Evolutionary conservation across 345 rosid genomes (phyloP), one percentile per base, ranked within the genome.

Genomic region (Eucalyptus pumila): DNA sequence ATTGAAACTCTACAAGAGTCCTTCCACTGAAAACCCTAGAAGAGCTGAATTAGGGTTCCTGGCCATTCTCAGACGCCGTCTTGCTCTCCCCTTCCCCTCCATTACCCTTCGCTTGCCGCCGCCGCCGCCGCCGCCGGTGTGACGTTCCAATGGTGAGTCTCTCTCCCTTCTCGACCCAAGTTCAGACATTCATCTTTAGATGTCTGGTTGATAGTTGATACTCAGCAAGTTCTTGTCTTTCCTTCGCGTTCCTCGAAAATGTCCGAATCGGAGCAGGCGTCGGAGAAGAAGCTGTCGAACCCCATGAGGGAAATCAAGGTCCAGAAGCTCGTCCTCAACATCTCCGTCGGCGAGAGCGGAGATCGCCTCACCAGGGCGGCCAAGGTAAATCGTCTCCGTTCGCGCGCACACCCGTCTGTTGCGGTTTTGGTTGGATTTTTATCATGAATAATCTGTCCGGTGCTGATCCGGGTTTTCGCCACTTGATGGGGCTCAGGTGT

Each of bases 251-350:
- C 52, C 48, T 11, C 62, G 32, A 14, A 76, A 76, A 76, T 76
- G 47, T 4, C 76, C 0, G 44, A 76, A 76, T 85, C 58, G 52
- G 51, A 30, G 58, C 92, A 95, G 98, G 98, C 97, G 86, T 94
- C 99, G 86, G 99, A 96, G 95, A 95, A 93, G 96, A 96, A 96
- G 93, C 92, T 96, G 40, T 90, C 96, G 81, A 96, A 95, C 92
- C 98, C 99, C 13, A 96, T 96, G 99, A 94, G 97, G 92, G 99
- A 96, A 30, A 96, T 96, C 27, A 96, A 95, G 91, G 99, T 96
- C 56, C 99, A 96, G 93, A 96, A 96, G 90, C 93, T 96, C 10
- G 98, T 96, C 21, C 97, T 96, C 85, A 96, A 96, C 92, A 96
- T 97, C 91, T 96, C 98, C 91, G 98, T 97, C 65, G 98, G 99